Conservation (phyloP, 495 filamentous ascomycete species). For the Penicillium manginii region DNA sequence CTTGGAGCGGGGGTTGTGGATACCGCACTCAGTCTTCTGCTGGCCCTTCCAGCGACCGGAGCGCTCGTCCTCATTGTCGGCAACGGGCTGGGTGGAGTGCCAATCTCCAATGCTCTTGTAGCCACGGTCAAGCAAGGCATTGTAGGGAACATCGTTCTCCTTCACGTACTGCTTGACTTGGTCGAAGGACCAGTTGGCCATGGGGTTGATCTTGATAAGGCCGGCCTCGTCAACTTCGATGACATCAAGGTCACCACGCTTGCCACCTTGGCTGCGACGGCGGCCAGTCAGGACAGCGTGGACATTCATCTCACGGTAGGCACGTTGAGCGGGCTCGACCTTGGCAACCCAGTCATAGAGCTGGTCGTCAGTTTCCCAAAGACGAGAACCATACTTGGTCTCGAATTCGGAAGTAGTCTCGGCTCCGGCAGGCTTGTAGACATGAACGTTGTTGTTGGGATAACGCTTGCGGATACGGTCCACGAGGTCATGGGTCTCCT, state of each 20-base stretch:
- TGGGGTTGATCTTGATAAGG: slow-evolving; percentile 96
- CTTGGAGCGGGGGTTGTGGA: slow-evolving; percentile 93
- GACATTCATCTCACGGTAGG: slow-evolving; percentile 85
- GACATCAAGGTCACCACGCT: slow-evolving; percentile 84
- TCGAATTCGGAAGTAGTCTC: slow-evolving; percentile 77
- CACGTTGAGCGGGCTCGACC: slow-evolving; percentile 93
- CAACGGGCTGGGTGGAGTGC: slow-evolving; percentile 92
- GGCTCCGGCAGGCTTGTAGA: slow-evolving; percentile 81
- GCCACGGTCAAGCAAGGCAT: slow-evolving; percentile 82
- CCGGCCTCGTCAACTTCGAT: slow-evolving; percentile 92
- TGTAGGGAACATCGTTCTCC: slow-evolving; percentile 89
- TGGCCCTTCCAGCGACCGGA: slow-evolving; percentile 96
- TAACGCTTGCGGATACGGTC: slow-evolving; percentile 77
- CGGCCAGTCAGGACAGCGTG: slow-evolving; percentile 95
- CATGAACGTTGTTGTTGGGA: slow-evolving; percentile 76
- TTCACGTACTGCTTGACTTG: slow-evolving; percentile 87
- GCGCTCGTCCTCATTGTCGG: slow-evolving; percentile 92
- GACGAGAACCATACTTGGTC: slow-evolving; percentile 73
- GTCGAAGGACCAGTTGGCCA: slow-evolving; percentile 92
- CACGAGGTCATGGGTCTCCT: slow-evolving; percentile 83
- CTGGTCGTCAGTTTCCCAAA: slow-evolving; percentile 87
- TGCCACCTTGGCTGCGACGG: slow-evolving; percentile 88
- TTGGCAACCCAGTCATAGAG: slow-evolving; percentile 97
- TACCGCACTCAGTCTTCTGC: slow-evolving; percentile 94
- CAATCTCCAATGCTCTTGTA: slow-evolving; percentile 99